Percentiles rank a stretch among this genome's conserved stretches.
phyloP scores from a whole-genome alignment of 1,139 yeast species.

The Saccharomycopsis hybrid region DNA sequence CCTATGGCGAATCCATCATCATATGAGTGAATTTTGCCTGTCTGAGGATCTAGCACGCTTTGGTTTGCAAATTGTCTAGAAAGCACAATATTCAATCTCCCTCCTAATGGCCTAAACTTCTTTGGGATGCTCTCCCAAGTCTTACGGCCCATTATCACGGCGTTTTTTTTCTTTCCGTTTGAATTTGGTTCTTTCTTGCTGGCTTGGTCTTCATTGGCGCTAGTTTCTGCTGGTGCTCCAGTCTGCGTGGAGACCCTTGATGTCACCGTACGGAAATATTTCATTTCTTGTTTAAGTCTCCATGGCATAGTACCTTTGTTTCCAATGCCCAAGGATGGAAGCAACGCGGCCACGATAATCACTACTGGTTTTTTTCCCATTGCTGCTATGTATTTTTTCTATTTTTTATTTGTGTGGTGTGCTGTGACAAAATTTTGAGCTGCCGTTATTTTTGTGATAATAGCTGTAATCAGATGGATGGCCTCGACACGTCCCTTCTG shows the following conservation, averaged over 20 bases:
- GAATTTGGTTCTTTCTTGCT: not conserved
- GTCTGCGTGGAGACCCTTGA: slow-evolving; percentile 27
- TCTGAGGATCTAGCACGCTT: slow-evolving; percentile 21
- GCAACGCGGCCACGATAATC: slow-evolving; percentile 76
- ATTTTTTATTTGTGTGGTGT: not conserved
- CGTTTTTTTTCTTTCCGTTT: slow-evolving; percentile 41
- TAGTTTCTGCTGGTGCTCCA: too few species aligned
- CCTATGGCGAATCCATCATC: not conserved
- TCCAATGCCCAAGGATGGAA: slow-evolving; percentile 83
- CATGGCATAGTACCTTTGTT: slow-evolving; percentile 79
- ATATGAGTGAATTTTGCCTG: not conserved
- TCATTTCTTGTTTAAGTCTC: slow-evolving; percentile 79
- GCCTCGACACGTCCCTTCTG: not conserved
- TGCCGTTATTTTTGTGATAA: not conserved
- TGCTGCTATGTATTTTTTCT: not conserved
- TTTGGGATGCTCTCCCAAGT: slow-evolving; percentile 94
- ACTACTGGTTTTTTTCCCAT: slow-evolving; percentile 37
- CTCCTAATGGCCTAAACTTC: slow-evolving; percentile 76
- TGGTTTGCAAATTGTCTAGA: slow-evolving; percentile 40
- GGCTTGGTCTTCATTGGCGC: too few species aligned
- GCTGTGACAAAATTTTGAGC: not conserved
- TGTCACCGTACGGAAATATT: slow-evolving; percentile 74
- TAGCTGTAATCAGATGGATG: not conserved
- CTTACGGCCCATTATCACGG: slow-evolving; percentile 92
- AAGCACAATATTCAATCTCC: slow-evolving; percentile 67